Conservation (phyloP, 1,139 yeast species). For the Magnusiomyces fungicola region DNA sequence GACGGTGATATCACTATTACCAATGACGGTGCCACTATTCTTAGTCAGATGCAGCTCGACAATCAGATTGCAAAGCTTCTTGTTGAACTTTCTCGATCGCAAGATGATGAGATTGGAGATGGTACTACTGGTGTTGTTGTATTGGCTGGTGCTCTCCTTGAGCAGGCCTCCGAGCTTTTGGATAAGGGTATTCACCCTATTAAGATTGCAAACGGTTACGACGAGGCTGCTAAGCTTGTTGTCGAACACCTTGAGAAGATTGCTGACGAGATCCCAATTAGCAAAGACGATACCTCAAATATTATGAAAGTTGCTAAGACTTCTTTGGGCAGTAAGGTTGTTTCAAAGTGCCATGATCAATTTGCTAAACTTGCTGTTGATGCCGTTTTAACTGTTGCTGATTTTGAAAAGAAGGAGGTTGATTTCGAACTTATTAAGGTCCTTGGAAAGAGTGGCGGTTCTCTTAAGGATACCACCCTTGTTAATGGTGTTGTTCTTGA, state of each 20-base stretch:
- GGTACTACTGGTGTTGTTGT: slow-evolving; percentile 99
- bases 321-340: slow-evolving; percentile 91
- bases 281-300: slow-evolving; percentile 35
- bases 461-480: slow-evolving; percentile 74
- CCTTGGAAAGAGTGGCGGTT: slow-evolving; percentile 94
- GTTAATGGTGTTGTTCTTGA: slow-evolving; percentile 90
- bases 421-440: slow-evolving; percentile 93
- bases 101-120: slow-evolving; percentile 98
- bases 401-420: slow-evolving; percentile 85
- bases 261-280: slow-evolving; percentile 52
- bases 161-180: slow-evolving; percentile 88
- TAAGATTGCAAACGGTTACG: slow-evolving; percentile 94
- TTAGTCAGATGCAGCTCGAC: slow-evolving; percentile 92
- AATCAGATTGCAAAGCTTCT: slow-evolving; percentile 92
- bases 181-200: slow-evolving; percentile 98
- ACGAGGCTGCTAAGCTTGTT: slow-evolving; percentile 92
- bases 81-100: slow-evolving; percentile 90
- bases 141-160: slow-evolving; percentile 86
- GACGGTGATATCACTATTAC: slow-evolving; percentile 98
- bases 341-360: slow-evolving; percentile 85
- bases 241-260: slow-evolving; percentile 64
- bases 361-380: slow-evolving; percentile 98
- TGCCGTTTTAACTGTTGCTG: slow-evolving; percentile 89
- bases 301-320: slow-evolving; percentile 90
- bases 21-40: slow-evolving; percentile 96